Conservation (phyloP, 2,329 filamentous ascomycete species). For the Fusarium mexicanum region DNA sequence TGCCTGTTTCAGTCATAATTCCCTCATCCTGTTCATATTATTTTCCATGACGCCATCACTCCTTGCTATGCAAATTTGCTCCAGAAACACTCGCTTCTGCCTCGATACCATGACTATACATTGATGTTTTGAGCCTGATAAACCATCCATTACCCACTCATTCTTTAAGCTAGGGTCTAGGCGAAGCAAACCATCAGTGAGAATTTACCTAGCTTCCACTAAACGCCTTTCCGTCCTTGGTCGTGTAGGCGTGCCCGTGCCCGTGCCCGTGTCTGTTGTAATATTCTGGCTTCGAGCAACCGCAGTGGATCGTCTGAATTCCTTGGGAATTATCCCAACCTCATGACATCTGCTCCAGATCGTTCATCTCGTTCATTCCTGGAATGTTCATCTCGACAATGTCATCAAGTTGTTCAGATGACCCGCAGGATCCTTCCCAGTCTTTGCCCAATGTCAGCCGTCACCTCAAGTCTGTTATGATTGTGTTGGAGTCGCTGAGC, state of each 20-base stretch:
- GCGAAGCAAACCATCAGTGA: constrained; percentile 17
- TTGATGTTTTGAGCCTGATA: not conserved
- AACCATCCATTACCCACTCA: not conserved
- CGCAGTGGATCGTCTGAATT: not conserved
- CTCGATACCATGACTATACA: not conserved
- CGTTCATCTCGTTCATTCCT: constrained; percentile 53
- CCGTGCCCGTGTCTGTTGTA: not conserved
- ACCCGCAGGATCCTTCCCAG: constrained; percentile 65
- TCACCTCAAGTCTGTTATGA: constrained; percentile 40
- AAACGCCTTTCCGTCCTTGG: constrained; percentile 2
- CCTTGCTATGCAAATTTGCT: constrained; percentile 41
- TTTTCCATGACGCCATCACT: constrained; percentile 40
- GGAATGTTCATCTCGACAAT: constrained; percentile 58
- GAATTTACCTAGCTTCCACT: not conserved
- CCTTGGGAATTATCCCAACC: not conserved
- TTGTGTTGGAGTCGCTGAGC: constrained; percentile 41
- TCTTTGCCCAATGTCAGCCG: constrained; percentile 51
- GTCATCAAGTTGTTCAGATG: constrained; percentile 65
- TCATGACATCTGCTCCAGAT: constrained; percentile 42
- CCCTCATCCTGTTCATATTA: not conserved
- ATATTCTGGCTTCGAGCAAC: not conserved
- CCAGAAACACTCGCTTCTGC: constrained; percentile 19
- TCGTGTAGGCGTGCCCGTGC: not conserved
- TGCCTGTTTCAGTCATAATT: not conserved
- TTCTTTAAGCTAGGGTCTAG: constrained; percentile 17